Base-by-base conservation (phyloP, 2,329 filamentous ascomycete genomes). In the Macrophomina phaseolina region DNA sequence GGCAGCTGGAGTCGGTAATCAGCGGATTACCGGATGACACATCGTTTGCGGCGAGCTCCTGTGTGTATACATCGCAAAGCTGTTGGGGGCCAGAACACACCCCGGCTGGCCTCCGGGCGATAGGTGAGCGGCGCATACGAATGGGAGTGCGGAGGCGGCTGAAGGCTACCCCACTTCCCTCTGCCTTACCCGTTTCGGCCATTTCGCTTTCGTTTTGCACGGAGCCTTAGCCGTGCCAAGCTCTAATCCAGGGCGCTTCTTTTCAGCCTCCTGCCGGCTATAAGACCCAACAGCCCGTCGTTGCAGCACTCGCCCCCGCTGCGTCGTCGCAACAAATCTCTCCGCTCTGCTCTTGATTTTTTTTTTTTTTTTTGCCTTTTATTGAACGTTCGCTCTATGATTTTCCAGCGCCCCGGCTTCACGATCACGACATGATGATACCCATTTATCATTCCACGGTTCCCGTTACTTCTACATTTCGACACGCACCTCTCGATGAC, bases 251-350 rank as follows among this genome's bases (percentile, higher is more conserved):
- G 55, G 4, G 23, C 55, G 28, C 42, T 23, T 12, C 28, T 49
- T 62, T 49, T 62, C 58, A 62, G 58, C 58, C 58, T 62, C 58
- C 49, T 12, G 7, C 58, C 58, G 58, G 42, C 45, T 62, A 62
- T 62, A 62, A 62, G 42, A 61, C 56, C 23, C 36, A 9, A n/a
- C 23, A 58, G 23, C 11, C 36, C 53, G 36, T 18, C 53, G 18
- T 40, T 30, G 34, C 56, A 14, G 32, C 12, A n/a, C 5, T 16
- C 7, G 5, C n/a, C 8, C 12, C 40, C 36, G 16, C 30, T 11
- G 23, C 23, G 23, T 23, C 23, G 23, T 23, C 23, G 23, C 23
- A 23, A 23, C 23, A 23, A 23, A 23, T 23, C 23, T 3, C 23
- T 23, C 23, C 28, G 5, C 18, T 12, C 38, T 42, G 23, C 38